Percentiles rank a stretch among this genome's conserved stretches.
phyloP scores from a whole-genome alignment of 805 yeast genomes.

The Teunomyces lycoperdinae region DNA sequence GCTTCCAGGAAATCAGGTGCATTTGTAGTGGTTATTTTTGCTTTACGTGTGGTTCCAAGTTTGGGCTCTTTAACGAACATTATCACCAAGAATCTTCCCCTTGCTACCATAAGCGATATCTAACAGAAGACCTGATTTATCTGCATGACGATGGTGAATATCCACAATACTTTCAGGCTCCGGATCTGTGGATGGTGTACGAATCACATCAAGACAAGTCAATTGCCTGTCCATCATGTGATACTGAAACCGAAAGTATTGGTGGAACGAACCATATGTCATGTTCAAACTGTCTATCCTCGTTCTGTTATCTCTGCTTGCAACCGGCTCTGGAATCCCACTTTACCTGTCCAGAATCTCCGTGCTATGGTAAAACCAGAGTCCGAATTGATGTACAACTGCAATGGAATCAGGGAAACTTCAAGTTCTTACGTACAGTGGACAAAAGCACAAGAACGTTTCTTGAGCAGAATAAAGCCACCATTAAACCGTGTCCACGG shows the following conservation, averaged over 20 bases:
- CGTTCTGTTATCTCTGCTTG: neutral
- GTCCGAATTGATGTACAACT: neutral
- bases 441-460: neutral
- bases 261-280: neutral
- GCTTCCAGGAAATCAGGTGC: neutral
- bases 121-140: neutral
- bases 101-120: neutral
- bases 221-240: neutral
- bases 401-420: neutral
- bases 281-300: neutral
- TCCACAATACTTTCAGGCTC: neutral
- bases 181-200: neutral
- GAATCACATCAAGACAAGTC: neutral
- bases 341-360: neutral
- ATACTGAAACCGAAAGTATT: neutral
- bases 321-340: neutral
- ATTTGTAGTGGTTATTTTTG: neutral
- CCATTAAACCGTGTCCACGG: neutral
- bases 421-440: neutral
- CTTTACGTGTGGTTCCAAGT: neutral
- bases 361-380: neutral
- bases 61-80: neutral
- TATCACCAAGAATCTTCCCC: neutral
- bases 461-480: neutral
- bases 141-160: neutral